A percentile compares a stretch with the other conserved stretches of the same genome.
Conservation (phyloP, 352 stramenopile genomes). For the Saprolegnia diclina region DNA sequence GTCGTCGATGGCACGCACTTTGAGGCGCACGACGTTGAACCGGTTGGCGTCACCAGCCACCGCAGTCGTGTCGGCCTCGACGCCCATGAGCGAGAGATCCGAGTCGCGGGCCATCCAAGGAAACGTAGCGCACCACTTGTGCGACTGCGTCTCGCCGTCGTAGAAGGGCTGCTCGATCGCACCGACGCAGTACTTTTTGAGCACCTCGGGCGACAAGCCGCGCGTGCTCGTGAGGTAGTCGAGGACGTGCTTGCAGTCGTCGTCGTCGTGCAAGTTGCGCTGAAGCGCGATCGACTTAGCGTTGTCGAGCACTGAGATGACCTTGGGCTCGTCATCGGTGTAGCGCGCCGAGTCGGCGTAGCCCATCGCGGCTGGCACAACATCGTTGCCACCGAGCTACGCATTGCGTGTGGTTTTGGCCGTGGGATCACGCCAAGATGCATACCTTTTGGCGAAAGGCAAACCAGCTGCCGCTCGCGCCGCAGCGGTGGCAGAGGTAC, state of each 20-base stretch:
- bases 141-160: constrained; percentile 44
- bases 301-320: constrained; percentile 78
- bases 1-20: constrained; percentile 77
- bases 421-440: not conserved
- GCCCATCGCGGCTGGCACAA: constrained; percentile 22
- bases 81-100: constrained; percentile 82
- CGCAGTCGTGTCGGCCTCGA: constrained; percentile 29
- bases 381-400: constrained; percentile 17
- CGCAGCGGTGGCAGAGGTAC: constrained; percentile 89
- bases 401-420: too few species aligned
- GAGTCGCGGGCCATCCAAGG: constrained; percentile 90
- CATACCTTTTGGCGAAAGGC: constrained; percentile 78
- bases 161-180: constrained; percentile 84
- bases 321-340: constrained; percentile 38
- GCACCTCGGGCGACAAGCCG: constrained; percentile 56
- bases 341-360: constrained; percentile 19
- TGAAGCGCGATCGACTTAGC: constrained; percentile 79
- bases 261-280: constrained; percentile 67
- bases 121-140: constrained; percentile 90
- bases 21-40: constrained; percentile 76
- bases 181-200: constrained; percentile 87
- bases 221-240: constrained; percentile 67
- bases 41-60: constrained; percentile 57
- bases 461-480: constrained; percentile 79
- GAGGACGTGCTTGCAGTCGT: constrained; percentile 53